These are phyloP conservation scores for Truncatella angustata DNA, from an alignment of 2,329 filamentous ascomycete genomes.

Conservation along the genomic window DNA sequence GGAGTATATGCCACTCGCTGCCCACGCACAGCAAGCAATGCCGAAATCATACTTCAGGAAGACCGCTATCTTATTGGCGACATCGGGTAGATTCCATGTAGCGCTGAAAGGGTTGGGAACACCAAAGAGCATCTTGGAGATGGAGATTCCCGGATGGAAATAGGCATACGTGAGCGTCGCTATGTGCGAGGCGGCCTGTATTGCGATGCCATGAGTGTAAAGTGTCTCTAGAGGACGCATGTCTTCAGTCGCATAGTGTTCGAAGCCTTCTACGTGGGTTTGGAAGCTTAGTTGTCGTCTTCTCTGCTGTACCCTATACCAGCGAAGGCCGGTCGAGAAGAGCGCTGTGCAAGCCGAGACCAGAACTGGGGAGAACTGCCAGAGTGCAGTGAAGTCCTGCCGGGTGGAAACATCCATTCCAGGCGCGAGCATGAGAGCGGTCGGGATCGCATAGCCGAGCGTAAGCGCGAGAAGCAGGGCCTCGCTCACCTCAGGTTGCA, in stretches of 20 bases:
- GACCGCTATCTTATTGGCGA: not conserved
- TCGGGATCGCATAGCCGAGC: constrained; percentile 18
- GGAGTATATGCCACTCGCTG: constrained; percentile 15
- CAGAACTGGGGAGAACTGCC: constrained; percentile 8
- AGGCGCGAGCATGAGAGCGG: constrained; percentile 8
- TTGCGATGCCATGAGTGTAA: constrained; percentile 8
- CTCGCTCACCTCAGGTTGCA: constrained; percentile 12
- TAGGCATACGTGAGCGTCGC: constrained; percentile 8
- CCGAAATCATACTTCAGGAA: constrained; percentile 1
- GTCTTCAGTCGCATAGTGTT: constrained; percentile 1
- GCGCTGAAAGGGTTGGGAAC: not conserved
- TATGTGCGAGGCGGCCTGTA: constrained; percentile 12
- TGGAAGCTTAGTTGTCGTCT: too few relatives aligned
- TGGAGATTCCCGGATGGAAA: not conserved
- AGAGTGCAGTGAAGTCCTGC: not conserved
- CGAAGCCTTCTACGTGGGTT: too few relatives aligned
- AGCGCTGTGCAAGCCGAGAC: constrained; percentile 5
- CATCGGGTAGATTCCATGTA: not conserved
- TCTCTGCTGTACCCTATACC: not conserved
- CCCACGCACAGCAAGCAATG: not conserved
- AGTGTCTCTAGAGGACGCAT: constrained; percentile 10
- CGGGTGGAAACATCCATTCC: constrained; percentile 7
- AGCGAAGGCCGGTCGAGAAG: not conserved
- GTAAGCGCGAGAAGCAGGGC: constrained; percentile 16
- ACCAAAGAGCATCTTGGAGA: not conserved